These are phyloP conservation scores for Taxillus chinensis DNA, from an alignment of 164 flowering plant species.

Conservation along the genomic window DNA sequence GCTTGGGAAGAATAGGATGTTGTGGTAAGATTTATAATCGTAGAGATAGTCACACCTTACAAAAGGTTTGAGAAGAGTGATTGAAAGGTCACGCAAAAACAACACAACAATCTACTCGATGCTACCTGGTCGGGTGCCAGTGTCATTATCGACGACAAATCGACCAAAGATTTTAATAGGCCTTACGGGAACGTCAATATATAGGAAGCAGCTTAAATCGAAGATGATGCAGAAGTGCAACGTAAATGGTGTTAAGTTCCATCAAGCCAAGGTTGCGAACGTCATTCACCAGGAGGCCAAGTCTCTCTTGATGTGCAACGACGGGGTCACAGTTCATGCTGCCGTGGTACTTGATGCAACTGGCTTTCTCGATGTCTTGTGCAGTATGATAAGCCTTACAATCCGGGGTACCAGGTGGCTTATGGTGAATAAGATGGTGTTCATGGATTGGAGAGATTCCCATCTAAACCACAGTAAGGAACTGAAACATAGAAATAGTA, in stretches of 20 bases:
- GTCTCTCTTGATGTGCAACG: slow-evolving; percentile 65
- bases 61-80: too few relatives aligned
- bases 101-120: too few relatives aligned
- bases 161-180: slow-evolving; percentile 48
- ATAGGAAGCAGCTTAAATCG: slow-evolving; percentile 69
- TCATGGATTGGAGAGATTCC: slow-evolving; percentile 97
- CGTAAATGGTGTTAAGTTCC: slow-evolving; percentile 76
- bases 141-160: slow-evolving; percentile 47
- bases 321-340: slow-evolving; percentile 74
- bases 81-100: too few relatives aligned
- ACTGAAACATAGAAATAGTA: slow-evolving; percentile 49
- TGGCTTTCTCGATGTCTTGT: slow-evolving; percentile 74
- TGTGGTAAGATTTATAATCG: too few relatives aligned
- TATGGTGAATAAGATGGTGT: slow-evolving; percentile 92
- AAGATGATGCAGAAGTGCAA: slow-evolving; percentile 88
- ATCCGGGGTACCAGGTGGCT: slow-evolving; percentile 92
- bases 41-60: too few relatives aligned
- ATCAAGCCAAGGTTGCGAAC: slow-evolving; percentile 76
- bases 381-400: slow-evolving; percentile 84
- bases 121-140: slow-evolving; percentile 88
- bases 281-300: slow-evolving; percentile 76
- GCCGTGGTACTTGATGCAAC: slow-evolving; percentile 88
- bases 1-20: too few relatives aligned
- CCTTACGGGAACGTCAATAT: slow-evolving; percentile 91
- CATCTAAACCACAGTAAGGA: slow-evolving; percentile 40